Base-by-base conservation (phyloP, 768 basidiomycete species). In the Tylopilus balloui region DNA sequence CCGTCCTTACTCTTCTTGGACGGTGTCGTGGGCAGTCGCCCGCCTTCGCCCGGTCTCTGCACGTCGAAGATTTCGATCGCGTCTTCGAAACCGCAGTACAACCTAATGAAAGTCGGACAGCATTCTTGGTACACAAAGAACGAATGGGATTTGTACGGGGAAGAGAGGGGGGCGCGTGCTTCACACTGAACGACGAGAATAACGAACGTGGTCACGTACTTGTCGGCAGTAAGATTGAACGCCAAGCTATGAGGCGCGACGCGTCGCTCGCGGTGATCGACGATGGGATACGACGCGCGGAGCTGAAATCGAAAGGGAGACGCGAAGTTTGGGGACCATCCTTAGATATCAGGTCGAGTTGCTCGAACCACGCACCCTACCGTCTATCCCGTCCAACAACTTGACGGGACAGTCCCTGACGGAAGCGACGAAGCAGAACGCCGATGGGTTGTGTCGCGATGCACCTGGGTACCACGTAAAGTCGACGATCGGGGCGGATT, bases 211-310 rank as follows among this genome's bases (percentile, higher is more conserved):
- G 39, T 28, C 32, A 41, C 40, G 35, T 48, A 92, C 92, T 76
- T 85, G 29, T 82, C 73, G 0, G 79, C 82, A 5, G 78, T 69
- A 1, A 74, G 65, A 56, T 89, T 88, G 68, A 96, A 97, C 0
- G 85, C 76, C 50, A 97, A 72, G 56, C 81, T 81, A 47, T 92
- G 86, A 0, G 95, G 93, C 0, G 91, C 92, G 34, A 96, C 74
- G 46, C 90, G 82, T 27, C 93, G 79, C 69, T 97, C 95, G n/a
- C 87, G 75, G 59, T 98, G 94, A 65, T 97, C 93, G 10, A 97
- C 78, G 32, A 97, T 95, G 34, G 76, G 75, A 65, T 98, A 97
- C 1, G 91, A 93, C 0, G 93, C 95, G 15, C 94, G 81, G 17
- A 91, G 78, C 94, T 96, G 29, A n/a, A 4, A 25, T 21, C 23